Base-by-base conservation (phyloP, 176 grass and related monocot genomes). In the Triticum dicoccoides region DNA sequence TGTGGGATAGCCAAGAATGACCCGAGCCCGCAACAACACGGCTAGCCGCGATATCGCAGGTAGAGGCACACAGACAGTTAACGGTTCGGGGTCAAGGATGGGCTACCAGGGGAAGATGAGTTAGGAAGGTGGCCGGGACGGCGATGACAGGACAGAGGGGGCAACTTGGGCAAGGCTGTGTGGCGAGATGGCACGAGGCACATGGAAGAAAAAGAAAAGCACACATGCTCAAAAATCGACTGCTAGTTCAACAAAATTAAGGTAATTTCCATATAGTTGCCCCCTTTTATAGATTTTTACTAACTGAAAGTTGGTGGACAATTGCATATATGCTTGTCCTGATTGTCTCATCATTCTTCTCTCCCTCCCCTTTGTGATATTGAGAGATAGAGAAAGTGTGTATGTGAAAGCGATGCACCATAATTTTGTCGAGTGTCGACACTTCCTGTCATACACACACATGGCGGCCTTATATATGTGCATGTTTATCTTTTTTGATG, bases 41-140 rank as follows among this genome's bases (percentile, higher is more conserved):
- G 0, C 18, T 20, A 58, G 2, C 6, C 54, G 6, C 0, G 6
- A 21, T 21, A 59, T 21, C 6, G 0, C 54, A 1, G 2, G 2
- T 9, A 7, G 7, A 21, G 54, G 18, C 2, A 59, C 5, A 3
- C 20, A 9, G 0, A 59, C 0, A 7, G 20, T 59, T 21, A 2
- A 59, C 7, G 0, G 56, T 59, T 59, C 2, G 2, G 18, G 54
- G 20, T 59, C 7, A 0, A 21, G 56, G 20, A 2, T 21, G 2
- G 20, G 56, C 56, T 21, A 59, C 20, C 7, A 1, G 0, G 56
- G 18, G 18, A 58, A 3, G 54, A 29, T 29, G 15, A 54, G 5
- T 51, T 51, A 51, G 49, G 49, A 14, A 13, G 47, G 47, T 15
- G 47, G 47, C 0, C 13, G 12, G 47, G 12, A 1, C 47, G 4